Conservation (phyloP, 1,284 basidiomycete species). For the Malassezia equina region DNA sequence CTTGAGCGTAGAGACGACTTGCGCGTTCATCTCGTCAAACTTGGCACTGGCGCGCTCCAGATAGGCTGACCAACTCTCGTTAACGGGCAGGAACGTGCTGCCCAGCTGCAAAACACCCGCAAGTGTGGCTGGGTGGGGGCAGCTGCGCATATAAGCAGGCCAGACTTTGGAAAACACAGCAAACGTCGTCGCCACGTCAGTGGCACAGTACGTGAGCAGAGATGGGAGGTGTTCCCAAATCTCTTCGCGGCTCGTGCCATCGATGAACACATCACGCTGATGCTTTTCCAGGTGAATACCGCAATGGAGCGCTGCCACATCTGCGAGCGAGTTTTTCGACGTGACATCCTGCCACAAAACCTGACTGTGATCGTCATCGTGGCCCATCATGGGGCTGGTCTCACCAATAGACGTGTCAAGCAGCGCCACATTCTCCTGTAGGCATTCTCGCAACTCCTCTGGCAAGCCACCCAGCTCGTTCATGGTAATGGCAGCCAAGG, state of each 20-base stretch:
- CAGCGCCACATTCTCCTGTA: slow-evolving; percentile 4
- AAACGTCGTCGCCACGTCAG: slow-evolving; percentile 75
- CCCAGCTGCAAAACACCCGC: slow-evolving; percentile 87
- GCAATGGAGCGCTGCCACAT: slow-evolving; percentile 84
- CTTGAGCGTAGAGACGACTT: slow-evolving; percentile 61
- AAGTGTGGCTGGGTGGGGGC: slow-evolving; percentile 86
- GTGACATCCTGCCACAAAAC: slow-evolving; percentile 77
- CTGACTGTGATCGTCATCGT: slow-evolving; percentile 2
- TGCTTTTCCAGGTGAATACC: slow-evolving; percentile 70
- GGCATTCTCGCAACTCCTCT: slow-evolving; percentile 1
- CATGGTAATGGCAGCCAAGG: slow-evolving; percentile 14
- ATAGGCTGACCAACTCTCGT: slow-evolving; percentile 78
- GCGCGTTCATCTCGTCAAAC: slow-evolving; percentile 65
- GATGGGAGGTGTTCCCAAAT: slow-evolving; percentile 62
- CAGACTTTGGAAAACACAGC: slow-evolving; percentile 69
- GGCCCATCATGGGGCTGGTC: background rate
- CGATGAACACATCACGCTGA: slow-evolving; percentile 63
- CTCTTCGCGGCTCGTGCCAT: slow-evolving; percentile 55
- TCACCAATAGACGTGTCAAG: slow-evolving; percentile 1
- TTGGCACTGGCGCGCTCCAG: slow-evolving; percentile 65
- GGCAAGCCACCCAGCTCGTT: slow-evolving; percentile 1
- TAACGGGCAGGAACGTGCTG: slow-evolving; percentile 78
- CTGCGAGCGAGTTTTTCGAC: slow-evolving; percentile 79
- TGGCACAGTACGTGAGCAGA: slow-evolving; percentile 78
- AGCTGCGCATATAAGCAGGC: slow-evolving; percentile 71